Percentiles rank a stretch among this genome's conserved stretches.
Conservation (phyloP, 2,329 filamentous ascomycete genomes). For the Acrodontium crateriforme region DNA sequence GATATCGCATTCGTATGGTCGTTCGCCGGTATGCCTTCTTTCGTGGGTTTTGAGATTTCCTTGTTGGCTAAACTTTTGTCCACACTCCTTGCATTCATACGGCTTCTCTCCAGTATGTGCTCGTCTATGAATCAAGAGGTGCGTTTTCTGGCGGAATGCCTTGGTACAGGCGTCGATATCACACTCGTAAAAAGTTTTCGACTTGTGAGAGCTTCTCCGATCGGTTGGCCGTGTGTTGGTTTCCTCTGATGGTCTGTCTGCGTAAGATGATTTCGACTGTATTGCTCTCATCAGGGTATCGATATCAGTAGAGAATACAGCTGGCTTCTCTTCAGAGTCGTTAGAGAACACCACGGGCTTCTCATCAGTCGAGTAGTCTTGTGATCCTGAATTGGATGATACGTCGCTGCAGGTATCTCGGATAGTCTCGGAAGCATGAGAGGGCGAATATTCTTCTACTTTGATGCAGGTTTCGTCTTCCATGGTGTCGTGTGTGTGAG, state of each 20-base stretch:
- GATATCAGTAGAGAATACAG: slow-evolving; percentile 65
- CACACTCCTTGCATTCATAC: slow-evolving; percentile 74
- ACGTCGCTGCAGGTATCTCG: slow-evolving; percentile 20
- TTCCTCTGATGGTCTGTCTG: no score
- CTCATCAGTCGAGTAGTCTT: slow-evolving; percentile 29
- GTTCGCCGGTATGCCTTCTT: slow-evolving; percentile 74
- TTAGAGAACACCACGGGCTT: no score
- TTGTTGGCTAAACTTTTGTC: slow-evolving; percentile 71
- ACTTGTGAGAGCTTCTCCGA: slow-evolving; percentile 5
- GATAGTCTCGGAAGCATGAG: slow-evolving; percentile 27
- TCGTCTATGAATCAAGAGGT: slow-evolving; percentile 77
- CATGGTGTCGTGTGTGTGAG: slow-evolving; percentile 13
- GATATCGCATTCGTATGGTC: slow-evolving; percentile 64
- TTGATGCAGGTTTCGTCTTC: slow-evolving; percentile 28
- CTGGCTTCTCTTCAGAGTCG: slow-evolving; percentile 25
- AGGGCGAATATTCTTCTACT: slow-evolving; percentile 28
- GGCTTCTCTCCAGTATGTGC: slow-evolving; percentile 84
- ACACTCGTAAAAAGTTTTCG: slow-evolving; percentile 60
- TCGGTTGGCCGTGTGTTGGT: neutral
- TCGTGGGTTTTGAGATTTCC: slow-evolving; percentile 91
- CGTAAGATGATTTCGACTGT: slow-evolving; percentile 47
- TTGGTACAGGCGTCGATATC: slow-evolving; percentile 61
- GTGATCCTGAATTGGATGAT: slow-evolving; percentile 11
- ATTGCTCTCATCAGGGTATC: slow-evolving; percentile 84
- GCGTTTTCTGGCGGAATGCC: slow-evolving; percentile 81